phyloP scores from a whole-genome alignment of 495 filamentous ascomycete genomes.

The Penicillium argentinense region DNA sequence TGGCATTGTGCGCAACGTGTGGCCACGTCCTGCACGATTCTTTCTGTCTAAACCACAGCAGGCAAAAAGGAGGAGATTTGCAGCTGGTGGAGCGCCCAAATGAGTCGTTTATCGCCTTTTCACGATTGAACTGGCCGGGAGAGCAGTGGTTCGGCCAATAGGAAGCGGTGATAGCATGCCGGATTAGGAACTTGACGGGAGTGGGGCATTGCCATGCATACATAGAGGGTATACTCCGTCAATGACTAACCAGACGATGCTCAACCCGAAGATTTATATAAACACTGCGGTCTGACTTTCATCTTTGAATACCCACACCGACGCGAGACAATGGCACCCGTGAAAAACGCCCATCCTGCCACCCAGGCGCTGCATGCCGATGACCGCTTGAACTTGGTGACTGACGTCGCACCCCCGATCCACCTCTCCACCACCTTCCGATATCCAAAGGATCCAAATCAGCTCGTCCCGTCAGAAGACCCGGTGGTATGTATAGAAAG shows the following conservation, averaged over 20 bases:
- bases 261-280: too few relatives aligned
- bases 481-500: slow-evolving; percentile 17
- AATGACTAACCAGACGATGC: too few relatives aligned
- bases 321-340: slow-evolving; percentile 11
- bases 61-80: neutral
- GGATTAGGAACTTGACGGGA: slow-evolving; percentile 29
- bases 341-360: slow-evolving; percentile 14
- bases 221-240: too few relatives aligned
- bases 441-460: slow-evolving; percentile 64
- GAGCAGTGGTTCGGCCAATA: slow-evolving; percentile 2
- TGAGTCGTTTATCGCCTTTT: neutral
- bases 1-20: too few relatives aligned
- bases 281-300: too few relatives aligned
- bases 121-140: neutral
- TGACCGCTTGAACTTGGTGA: slow-evolving; percentile 63
- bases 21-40: too few relatives aligned
- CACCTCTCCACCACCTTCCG: slow-evolving; percentile 84
- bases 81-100: neutral
- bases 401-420: slow-evolving; percentile 76
- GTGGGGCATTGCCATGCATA: too few relatives aligned
- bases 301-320: neutral
- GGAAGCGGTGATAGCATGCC: neutral
- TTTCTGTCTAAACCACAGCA: neutral
- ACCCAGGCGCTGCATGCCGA: slow-evolving; percentile 66
- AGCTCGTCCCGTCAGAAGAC: slow-evolving; percentile 47